Evolutionary conservation across 169 alveolate genomes (phyloP).

Genomic region (Fabrea salina): DNA sequence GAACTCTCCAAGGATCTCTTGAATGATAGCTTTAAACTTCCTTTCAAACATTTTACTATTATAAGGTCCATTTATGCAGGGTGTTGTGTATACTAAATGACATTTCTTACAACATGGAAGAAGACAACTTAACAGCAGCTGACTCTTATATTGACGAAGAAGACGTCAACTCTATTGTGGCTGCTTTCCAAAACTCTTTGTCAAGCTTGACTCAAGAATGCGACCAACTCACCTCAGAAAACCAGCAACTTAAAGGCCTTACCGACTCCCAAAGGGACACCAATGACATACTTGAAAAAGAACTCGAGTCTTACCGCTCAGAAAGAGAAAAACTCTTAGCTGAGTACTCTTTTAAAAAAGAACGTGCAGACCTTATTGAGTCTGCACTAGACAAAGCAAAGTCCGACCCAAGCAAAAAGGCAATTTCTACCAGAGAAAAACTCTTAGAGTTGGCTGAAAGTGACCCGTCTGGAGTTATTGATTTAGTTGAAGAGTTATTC

Average conservation of each 20-base stretch:
- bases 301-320: neutral
- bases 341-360: neutral
- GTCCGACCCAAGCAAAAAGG: neutral
- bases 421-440: neutral
- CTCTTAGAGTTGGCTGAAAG: neutral
- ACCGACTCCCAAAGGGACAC: neutral
- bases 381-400: neutral
- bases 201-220: neutral
- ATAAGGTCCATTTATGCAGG: too few relatives aligned
- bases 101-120: too few relatives aligned
- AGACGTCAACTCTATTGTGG: neutral
- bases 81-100: too few relatives aligned
- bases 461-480: neutral
- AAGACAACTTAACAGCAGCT: too few relatives aligned
- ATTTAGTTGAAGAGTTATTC: neutral
- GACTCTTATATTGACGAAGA: neutral
- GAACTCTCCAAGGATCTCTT: constrained; percentile 24
- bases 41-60: constrained; percentile 26
- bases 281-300: neutral
- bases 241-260: neutral
- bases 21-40: constrained; percentile 9
- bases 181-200: neutral
- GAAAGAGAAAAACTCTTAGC: neutral
- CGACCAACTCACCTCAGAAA: neutral
- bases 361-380: neutral